These are phyloP conservation scores for Monosporozyma siamensis DNA, from an alignment of 805 yeast genomes.

Conservation along the genomic window DNA sequence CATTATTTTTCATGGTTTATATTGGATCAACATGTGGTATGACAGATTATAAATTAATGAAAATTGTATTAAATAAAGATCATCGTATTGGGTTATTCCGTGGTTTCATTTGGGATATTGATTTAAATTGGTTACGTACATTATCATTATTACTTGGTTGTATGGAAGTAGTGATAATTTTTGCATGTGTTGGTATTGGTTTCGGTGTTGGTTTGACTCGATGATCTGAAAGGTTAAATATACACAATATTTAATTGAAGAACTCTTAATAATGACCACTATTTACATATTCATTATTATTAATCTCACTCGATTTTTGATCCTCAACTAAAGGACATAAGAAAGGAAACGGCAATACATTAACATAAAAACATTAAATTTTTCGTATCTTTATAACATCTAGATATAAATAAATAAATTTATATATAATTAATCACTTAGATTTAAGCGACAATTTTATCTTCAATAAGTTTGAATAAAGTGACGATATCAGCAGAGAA, in stretches of 20 bases:
- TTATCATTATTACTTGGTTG: conserved; percentile 29
- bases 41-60: conserved; percentile 20
- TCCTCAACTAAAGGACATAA: too few species aligned
- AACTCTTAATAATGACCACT: too few species aligned
- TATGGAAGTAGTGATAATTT: conserved; percentile 17
- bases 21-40: conserved; percentile 14
- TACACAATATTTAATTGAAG: too few species aligned
- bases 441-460: conserved; percentile 39
- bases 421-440: too few species aligned
- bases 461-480: conserved; percentile 55
- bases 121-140: conserved; percentile 22
- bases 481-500: conserved; percentile 89
- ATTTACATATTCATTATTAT: too few species aligned
- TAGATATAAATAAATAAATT: too few species aligned
- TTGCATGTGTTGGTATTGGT: conserved; percentile 40
- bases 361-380: too few species aligned
- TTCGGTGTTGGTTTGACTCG: conserved; percentile 35
- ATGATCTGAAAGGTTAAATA: neutral
- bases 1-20: conserved; percentile 25
- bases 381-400: too few species aligned
- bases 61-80: conserved; percentile 18
- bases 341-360: too few species aligned
- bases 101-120: conserved; percentile 28
- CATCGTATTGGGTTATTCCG: conserved; percentile 20
- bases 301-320: too few species aligned